Base-by-base conservation (phyloP, 306 rosid species). In the Rosa chinensis region DNA sequence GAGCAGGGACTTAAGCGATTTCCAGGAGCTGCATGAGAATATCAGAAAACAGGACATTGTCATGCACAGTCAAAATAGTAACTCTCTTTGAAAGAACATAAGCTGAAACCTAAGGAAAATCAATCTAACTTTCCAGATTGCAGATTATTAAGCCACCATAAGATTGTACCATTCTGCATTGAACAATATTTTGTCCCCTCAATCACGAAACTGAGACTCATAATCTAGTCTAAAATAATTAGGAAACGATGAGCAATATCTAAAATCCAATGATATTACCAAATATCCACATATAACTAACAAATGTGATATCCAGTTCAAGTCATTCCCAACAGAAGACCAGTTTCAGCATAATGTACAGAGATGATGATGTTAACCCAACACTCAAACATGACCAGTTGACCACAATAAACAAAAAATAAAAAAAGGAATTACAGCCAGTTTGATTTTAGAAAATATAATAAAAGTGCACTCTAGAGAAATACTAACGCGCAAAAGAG, bases 1-100 rank as follows among this genome's bases (percentile, higher is more conserved):
- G 90, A 84, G 91, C 96, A 79, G 97, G 88, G 79, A 95, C 99
- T 85, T 95, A 98, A 37, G 99, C 99, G 58, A 95, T 95, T 91
- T 95, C 99, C 87, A 95, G 84, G 59, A 95, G 92, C 99, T 95
- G 97, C 92, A 25, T 25, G 28, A 25, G 28, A 25, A 0, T 0
- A 25, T 25, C 28, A 71, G 74, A 42, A 17, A 83, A 23, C n/a
- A 21, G 14, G 63, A 25, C 37, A 74, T 25, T 18, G 82, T 73
- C 25, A 72, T 13, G 53, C 43, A 43, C 37, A 43, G 32, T 10
- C 42, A 35, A 61, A 37, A 25, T 45, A 0, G 13, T 21, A n/a
- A 63, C 50, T 25, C 25, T 53, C 49, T 37, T 43, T 21, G 4
- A 50, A 10, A 12, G 28, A n/a, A 47, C 66, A 63, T 35, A 18